These are phyloP conservation scores for Dactylellina parvicollis DNA, from an alignment of 2,329 filamentous ascomycete species.

Conservation along the genomic window DNA sequence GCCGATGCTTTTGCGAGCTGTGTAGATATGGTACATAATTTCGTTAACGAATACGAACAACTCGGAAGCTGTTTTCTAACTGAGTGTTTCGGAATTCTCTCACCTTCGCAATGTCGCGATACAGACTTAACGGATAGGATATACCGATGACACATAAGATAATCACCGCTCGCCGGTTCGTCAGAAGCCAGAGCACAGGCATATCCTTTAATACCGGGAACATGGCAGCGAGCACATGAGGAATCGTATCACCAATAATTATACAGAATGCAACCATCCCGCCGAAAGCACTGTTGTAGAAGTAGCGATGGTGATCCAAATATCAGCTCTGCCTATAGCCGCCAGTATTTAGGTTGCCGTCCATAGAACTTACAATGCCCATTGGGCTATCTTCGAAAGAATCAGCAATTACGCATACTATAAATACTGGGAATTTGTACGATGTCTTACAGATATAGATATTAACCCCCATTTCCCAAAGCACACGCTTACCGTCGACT, in stretches of 20 bases:
- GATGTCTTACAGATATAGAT: conserved; percentile 72
- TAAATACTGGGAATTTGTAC: neutral
- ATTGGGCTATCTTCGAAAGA: conserved; percentile 75
- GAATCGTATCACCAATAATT: conserved; percentile 95
- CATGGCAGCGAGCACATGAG: conserved; percentile 82
- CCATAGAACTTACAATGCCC: conserved; percentile 74
- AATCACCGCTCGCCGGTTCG: conserved; percentile 83
- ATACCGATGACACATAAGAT: conserved; percentile 85
- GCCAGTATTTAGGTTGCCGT: neutral
- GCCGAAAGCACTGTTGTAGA: conserved; percentile 76
- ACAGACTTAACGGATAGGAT: conserved; percentile 90
- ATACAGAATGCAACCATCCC: conserved; percentile 99
- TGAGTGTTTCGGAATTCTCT: conserved; percentile 55
- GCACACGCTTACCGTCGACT: conserved; percentile 94
- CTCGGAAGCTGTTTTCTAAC: neutral
- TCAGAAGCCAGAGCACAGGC: conserved; percentile 82
- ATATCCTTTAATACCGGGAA: conserved; percentile 79
- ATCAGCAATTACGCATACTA: conserved; percentile 22
- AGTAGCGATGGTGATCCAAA: neutral
- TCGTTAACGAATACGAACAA: too few species aligned
- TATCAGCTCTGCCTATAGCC: conserved; percentile 9
- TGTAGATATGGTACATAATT: conserved; percentile 60
- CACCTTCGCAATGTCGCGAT: conserved; percentile 96
- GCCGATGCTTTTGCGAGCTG: conserved; percentile 95
- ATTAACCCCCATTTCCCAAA: conserved; percentile 88